phyloP scores from a whole-genome alignment of 2,329 filamentous ascomycete species.

The Trichoderma pleuroti region DNA sequence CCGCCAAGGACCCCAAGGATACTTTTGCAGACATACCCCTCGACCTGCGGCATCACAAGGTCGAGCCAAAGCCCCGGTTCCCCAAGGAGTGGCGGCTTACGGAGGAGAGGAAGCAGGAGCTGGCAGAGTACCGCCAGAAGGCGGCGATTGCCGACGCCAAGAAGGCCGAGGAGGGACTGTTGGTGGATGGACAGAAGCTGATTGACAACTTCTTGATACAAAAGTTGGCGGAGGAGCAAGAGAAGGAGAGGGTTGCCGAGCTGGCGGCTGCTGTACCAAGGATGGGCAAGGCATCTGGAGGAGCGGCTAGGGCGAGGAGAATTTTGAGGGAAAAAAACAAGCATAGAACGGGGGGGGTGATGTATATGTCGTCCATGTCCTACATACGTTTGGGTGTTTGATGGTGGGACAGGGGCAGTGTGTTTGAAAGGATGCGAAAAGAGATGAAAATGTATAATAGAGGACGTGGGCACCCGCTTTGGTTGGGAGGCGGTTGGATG shows the following conservation, averaged over 20 bases:
- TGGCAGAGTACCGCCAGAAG: conserved; percentile 58
- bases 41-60: conserved; percentile 80
- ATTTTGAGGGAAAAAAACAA: neutral
- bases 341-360: neutral
- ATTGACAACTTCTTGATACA: conserved; percentile 41
- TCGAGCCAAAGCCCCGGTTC: conserved; percentile 65
- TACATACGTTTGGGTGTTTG: neutral
- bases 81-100: conserved; percentile 82
- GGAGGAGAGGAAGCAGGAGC: conserved; percentile 59
- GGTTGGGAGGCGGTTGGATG: conserved; percentile 1
- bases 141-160: conserved; percentile 51
- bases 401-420: conserved; percentile 21
- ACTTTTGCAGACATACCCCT: conserved; percentile 86
- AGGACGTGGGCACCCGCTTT: neutral
- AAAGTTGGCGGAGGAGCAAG: conserved; percentile 33
- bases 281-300: conserved; percentile 15
- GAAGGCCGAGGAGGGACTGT: conserved; percentile 48
- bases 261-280: conserved; percentile 28
- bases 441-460: conserved; percentile 15
- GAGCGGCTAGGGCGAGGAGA: conserved; percentile 20
- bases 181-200: conserved; percentile 56
- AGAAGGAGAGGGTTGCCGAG: conserved; percentile 34
- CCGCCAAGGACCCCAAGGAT: conserved; percentile 75
- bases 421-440: conserved; percentile 14
- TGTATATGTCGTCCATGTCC: conserved; percentile 24